Conservation (phyloP, 495 filamentous ascomycete species). For the Margaritispora aquatica region DNA sequence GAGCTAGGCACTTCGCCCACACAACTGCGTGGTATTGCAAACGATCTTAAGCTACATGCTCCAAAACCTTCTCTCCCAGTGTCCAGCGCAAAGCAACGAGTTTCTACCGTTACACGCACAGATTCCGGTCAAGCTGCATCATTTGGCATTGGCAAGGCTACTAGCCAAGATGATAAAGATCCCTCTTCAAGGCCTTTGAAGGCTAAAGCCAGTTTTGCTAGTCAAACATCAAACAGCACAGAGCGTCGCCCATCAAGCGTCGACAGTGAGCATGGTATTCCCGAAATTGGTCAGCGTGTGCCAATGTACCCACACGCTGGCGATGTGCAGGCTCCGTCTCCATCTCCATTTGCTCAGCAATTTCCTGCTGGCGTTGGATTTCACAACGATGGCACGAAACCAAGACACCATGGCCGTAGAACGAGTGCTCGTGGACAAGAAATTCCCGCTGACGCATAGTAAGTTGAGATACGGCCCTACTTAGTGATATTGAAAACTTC, state of each 20-base stretch:
- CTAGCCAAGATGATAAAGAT: constrained; percentile 54
- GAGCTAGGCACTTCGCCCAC: constrained; percentile 44
- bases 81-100: constrained; percentile 70
- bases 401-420: constrained; percentile 60
- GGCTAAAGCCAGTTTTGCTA: constrained; percentile 56
- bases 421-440: constrained; percentile 39
- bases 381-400: constrained; percentile 41
- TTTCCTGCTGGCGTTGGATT: constrained; percentile 49
- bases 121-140: constrained; percentile 79
- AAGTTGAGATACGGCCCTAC: not conserved
- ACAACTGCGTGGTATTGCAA: constrained; percentile 71
- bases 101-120: constrained; percentile 78
- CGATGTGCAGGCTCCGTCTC: constrained; percentile 94
- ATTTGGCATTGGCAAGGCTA: constrained; percentile 67
- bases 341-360: constrained; percentile 54
- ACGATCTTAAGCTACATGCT: constrained; percentile 79
- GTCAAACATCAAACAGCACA: constrained; percentile 43
- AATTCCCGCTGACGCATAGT: constrained; percentile 26
- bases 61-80: constrained; percentile 81
- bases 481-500: not conserved
- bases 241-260: constrained; percentile 29
- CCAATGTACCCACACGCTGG: constrained; percentile 93
- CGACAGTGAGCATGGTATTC: constrained; percentile 78
- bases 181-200: constrained; percentile 42
- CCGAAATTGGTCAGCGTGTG: constrained; percentile 81